phyloP scores from a whole-genome alignment of 306 rosid genomes.

The Biancaea sappan region DNA sequence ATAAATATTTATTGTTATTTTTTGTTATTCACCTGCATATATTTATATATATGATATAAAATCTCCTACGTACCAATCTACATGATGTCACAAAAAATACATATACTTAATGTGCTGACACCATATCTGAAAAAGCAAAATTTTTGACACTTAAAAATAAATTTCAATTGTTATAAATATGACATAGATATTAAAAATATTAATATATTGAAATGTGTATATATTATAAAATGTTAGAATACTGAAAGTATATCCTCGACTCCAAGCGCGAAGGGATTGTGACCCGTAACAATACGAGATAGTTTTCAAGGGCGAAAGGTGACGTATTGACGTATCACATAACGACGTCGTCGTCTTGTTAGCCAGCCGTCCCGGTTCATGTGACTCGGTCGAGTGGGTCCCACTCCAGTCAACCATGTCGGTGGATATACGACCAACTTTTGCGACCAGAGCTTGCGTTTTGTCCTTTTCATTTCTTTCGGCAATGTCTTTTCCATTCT shows the following conservation, averaged over 20 bases:
- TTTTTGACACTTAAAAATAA: not conserved
- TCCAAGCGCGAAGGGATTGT: not conserved
- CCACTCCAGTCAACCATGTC: not conserved
- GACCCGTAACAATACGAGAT: constrained; percentile 5
- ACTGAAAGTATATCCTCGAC: not conserved
- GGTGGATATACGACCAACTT: constrained; percentile 17
- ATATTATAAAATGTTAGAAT: not conserved
- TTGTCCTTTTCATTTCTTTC: constrained; percentile 21
- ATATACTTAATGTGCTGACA: not conserved
- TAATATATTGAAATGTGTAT: not conserved
- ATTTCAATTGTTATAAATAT: not conserved
- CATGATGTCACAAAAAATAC: no score
- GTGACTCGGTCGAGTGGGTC: constrained; percentile 3
- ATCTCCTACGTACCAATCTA: no score
- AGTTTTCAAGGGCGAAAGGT: not conserved
- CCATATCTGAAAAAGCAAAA: not conserved
- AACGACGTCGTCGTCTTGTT: constrained; percentile 14
- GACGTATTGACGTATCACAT: constrained; percentile 8
- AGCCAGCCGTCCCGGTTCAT: not conserved
- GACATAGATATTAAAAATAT: not conserved
- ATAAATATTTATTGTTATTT: no score
- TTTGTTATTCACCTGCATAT: no score
- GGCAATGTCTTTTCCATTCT: not conserved
- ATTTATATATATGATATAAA: not conserved
- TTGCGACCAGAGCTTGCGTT: not conserved